Base-by-base conservation (phyloP, 129 eudicot species). In the sunflower (Helianthus annuus) region DNA sequence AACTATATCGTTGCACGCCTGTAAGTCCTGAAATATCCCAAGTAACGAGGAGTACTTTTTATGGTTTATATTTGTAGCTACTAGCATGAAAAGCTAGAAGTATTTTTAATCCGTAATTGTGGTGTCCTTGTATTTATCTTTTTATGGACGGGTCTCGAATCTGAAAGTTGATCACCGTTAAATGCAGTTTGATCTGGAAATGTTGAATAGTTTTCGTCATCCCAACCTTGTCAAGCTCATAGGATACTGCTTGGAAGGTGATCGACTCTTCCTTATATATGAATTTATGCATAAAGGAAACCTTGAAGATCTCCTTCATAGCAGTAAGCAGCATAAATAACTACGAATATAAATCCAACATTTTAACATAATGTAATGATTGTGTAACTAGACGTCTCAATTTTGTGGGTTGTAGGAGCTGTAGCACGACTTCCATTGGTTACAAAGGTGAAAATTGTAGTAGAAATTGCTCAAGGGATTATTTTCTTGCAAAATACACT, bases 171-270 rank as follows among this genome's bases (percentile, higher is more conserved):
- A n/a, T n/a, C n/a, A n/a, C n/a, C n/a, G n/a, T n/a, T n/a, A n/a
- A n/a, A n/a, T n/a, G 68, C 76, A 45, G 68, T 48, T n/a, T 13
- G 1, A 72, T 14, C 7, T 48, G 13, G 48, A 60, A 45, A 45
- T 45, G 48, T 27, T 59, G 69, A 29, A 46, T n/a, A 12, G 60
- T 44, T 58, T 58, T 14, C 29, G 15, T 24, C 76, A 71, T 45
- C 68, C 76, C 58, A 58, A 59, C 58, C 27, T 57, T 44, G 68
- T 58, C 19, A 58, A 58, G 58, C 34, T 59, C 46, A 59, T 72
- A 4, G 76, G 76, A 58, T 72, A 42, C 15, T 72, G 45, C 68
- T 44, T 58, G 48, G 3, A 27, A 24, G 19, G 27, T 9, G 13
- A 6, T 44, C 10, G 45, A 3, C 32, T 58, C 16, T 60, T 48